Evolutionary conservation across 768 basidiomycete genomes (phyloP).

Genomic region (Podaxis rugospora): DNA sequence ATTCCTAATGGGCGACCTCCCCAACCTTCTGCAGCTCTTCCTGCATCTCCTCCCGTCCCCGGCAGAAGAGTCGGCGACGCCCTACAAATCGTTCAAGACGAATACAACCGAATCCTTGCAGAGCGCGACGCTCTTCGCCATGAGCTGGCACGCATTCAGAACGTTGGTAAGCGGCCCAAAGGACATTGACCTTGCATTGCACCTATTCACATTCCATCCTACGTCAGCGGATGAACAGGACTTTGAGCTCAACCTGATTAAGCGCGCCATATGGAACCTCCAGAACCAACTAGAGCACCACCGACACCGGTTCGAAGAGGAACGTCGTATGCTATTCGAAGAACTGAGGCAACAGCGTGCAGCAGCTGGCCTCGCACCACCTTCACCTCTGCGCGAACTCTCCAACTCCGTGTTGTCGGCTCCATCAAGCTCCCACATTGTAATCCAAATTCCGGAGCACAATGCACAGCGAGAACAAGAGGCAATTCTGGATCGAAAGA

Average conservation of each 20-base stretch:
- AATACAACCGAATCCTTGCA: conserved; percentile 1
- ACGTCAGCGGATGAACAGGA: conserved; percentile 3
- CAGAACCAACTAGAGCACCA: background rate
- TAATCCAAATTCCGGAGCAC: background rate
- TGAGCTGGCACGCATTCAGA: background rate
- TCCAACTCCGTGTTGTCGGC: background rate
- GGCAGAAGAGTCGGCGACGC: background rate
- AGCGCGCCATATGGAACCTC: conserved; percentile 1
- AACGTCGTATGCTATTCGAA: background rate
- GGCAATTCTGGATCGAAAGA: conserved; percentile 19
- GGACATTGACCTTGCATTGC: background rate
- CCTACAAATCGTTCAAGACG: background rate
- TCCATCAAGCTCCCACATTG: background rate
- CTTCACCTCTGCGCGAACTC: conserved; percentile 1
- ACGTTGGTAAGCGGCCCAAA: background rate
- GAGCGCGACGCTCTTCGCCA: background rate
- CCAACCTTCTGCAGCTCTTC: background rate
- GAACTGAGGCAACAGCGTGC: conserved; percentile 6
- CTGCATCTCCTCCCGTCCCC: background rate
- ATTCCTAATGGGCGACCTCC: background rate
- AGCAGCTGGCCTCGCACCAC: background rate
- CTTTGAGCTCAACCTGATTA: background rate
- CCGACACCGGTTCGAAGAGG: conserved; percentile 4
- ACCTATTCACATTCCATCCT: background rate
- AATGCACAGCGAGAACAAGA: background rate